Percentiles rank a stretch among this genome's conserved stretches.
These are phyloP conservation scores for Lactarius indigo DNA, from an alignment of 768 basidiomycete genomes.

Conservation along the genomic window DNA sequence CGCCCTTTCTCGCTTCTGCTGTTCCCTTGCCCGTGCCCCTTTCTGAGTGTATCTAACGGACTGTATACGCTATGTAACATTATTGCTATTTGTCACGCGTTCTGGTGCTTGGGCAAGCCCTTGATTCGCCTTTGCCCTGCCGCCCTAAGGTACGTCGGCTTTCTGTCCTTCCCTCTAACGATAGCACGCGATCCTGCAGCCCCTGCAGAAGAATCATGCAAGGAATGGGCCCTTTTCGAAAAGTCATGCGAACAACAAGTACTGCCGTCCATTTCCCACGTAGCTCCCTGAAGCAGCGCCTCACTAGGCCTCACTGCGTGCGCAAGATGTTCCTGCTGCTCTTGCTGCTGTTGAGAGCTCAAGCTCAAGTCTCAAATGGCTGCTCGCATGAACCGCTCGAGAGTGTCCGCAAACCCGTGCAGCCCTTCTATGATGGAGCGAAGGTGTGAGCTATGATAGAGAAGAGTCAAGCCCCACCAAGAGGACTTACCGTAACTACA, in stretches of 20 bases:
- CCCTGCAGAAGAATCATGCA: no score
- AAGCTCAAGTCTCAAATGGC: neutral
- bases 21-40: neutral
- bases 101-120: neutral
- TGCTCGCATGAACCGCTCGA: neutral
- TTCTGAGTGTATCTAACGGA: conserved; percentile 16
- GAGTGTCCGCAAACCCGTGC: neutral
- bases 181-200: neutral
- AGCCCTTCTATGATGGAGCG: neutral
- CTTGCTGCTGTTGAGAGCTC: neutral
- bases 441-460: neutral
- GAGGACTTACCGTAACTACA: neutral
- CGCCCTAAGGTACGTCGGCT: neutral
- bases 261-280: neutral
- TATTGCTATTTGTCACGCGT: conserved; percentile 21
- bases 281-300: neutral
- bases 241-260: neutral
- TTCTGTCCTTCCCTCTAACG: neutral
- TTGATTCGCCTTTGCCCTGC: neutral
- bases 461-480: neutral
- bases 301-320: neutral
- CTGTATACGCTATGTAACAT: conserved; percentile 23
- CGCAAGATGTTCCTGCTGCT: neutral
- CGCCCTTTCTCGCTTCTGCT: neutral
- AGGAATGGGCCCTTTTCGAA: neutral